Conservation (phyloP, 169 alveolate genomes). For the Amoebophrya sp. region DNA sequence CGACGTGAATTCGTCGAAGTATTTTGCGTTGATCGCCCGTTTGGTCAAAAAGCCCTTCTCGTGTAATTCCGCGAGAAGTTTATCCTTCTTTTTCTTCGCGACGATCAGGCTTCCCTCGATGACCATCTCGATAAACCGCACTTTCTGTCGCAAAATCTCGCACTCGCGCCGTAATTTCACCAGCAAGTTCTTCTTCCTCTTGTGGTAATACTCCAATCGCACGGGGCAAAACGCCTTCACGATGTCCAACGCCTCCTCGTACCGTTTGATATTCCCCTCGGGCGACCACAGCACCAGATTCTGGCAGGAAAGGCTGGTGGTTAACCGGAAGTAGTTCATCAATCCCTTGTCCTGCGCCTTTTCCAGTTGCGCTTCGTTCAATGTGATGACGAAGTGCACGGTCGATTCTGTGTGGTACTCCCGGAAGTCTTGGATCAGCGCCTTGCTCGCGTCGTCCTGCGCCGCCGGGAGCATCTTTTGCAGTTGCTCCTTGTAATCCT, state of each 20-base stretch:
- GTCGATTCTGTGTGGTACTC: not conserved
- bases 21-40: not conserved
- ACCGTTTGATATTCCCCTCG: conserved; percentile 12
- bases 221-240: not conserved
- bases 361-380: not conserved
- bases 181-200: not conserved
- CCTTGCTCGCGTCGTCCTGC: conserved; percentile 44
- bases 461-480: conserved; percentile 50
- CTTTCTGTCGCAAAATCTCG: not conserved
- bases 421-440: conserved; percentile 14
- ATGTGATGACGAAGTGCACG: conserved; percentile 13
- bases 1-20: not conserved
- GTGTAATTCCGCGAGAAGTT: not conserved
- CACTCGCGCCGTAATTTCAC: not conserved
- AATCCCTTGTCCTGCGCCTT: not conserved
- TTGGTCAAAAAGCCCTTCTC: not conserved
- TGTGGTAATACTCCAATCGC: not conserved
- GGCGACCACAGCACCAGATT: conserved; percentile 2
- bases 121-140: not conserved
- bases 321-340: not conserved
- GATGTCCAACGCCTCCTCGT: not conserved
- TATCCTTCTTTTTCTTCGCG: not conserved
- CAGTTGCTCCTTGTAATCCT: not conserved
- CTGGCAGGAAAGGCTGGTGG: not conserved
- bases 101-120: not conserved